These are phyloP conservation scores for Fonsecaea monophora DNA, from an alignment of 2,329 filamentous ascomycete species.

Conservation along the genomic window DNA sequence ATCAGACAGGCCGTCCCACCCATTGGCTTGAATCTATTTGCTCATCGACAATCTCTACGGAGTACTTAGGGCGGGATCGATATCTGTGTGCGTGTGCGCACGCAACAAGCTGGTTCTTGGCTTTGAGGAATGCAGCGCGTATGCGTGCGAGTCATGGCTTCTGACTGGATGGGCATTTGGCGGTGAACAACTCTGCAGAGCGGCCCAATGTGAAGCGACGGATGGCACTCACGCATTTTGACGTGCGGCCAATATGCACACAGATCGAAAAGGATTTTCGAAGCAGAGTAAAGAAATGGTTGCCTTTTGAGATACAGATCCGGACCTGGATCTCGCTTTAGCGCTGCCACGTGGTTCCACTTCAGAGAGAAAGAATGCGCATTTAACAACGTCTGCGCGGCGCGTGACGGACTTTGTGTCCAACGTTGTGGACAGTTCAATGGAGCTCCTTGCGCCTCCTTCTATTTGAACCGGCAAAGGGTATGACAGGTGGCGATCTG, in stretches of 20 bases:
- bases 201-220: conserved; percentile 7
- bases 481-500: neutral
- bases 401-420: neutral
- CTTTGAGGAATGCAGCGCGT: neutral
- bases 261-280: no score
- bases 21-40: neutral
- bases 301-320: neutral
- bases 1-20: neutral
- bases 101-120: neutral
- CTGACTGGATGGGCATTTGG: neutral
- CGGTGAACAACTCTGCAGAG: neutral
- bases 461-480: neutral
- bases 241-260: neutral
- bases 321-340: neutral
- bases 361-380: neutral
- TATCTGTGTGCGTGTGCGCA: neutral
- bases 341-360: neutral
- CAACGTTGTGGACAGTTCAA: neutral
- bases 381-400: neutral
- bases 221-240: neutral
- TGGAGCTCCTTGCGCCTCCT: neutral
- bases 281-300: neutral
- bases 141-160: neutral
- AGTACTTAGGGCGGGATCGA: neutral
- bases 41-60: neutral